Base-by-base conservation (phyloP, 2,329 filamentous ascomycete genomes). In the Colletotrichum limetticola region DNA sequence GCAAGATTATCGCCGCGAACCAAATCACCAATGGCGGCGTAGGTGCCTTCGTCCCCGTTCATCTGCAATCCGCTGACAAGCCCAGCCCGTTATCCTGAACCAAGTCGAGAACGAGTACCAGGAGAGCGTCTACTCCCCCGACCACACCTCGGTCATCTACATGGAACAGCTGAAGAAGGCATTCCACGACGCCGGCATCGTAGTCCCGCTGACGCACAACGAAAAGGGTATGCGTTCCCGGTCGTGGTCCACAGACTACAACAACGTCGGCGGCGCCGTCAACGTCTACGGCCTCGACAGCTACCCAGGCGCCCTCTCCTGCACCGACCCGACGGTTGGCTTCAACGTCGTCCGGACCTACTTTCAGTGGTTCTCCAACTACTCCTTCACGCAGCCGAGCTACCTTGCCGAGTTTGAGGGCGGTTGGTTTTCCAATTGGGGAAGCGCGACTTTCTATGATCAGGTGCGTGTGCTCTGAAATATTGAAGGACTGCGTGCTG, bases 81-180 rank as follows among this genome's bases (percentile, higher is more conserved):
- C 85, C 85, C 3, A 87, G 87, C 94, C 94, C 0, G 87, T 97
- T 7, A 94, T 97, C 74, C 83, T 96, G 1, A 88, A 93, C 58
- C 94, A 97, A 79, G 92, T 93, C 0, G 94, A 97, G 79, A 97
- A 97, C 75, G 94, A 97, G 79, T 95, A 96, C 78, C 85, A 87
- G 0, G 83, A 89, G 14, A 87, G 88, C 56, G 78, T 89, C 11
- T 85, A 84, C 57, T 86, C 90, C 74, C 82, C 88, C 24, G 37
- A 72, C 59, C 52, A 72, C 66, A 72, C 70, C 82, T 86, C 78
- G 80, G 86, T 37, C 78, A 81, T 81, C 16, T 72, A 72, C 42
- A 72, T 72, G 70, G 70, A 72, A 30, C 70, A 72, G 74, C 90
- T 95, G 5, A 88, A 92, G 58, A 86, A 94, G 46, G 92, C 94